These are phyloP conservation scores for Zasmidium angulare DNA, from an alignment of 2,329 filamentous ascomycete species.

Conservation along the genomic window DNA sequence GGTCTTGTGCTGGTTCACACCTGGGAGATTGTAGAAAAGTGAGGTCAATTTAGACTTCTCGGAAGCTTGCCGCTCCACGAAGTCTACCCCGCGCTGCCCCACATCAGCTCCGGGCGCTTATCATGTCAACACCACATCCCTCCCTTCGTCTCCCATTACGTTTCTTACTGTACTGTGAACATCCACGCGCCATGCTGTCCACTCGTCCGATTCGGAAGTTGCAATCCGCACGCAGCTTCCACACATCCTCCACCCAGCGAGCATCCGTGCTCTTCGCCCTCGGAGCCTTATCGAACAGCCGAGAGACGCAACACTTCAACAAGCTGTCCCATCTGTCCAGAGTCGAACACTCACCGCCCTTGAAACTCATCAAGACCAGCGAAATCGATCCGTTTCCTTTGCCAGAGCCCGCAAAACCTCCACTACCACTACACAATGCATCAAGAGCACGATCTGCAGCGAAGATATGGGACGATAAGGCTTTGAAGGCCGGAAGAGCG, in stretches of 20 bases:
- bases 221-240: slow-evolving; percentile 18
- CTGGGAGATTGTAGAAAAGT: too few species aligned
- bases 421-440: neutral
- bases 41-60: neutral
- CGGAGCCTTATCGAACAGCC: slow-evolving; percentile 30
- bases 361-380: slow-evolving; percentile 33
- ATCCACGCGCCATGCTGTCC: neutral
- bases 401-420: slow-evolving; percentile 3
- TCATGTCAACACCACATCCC: neutral
- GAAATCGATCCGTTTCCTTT: slow-evolving; percentile 28
- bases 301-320: slow-evolving; percentile 35
- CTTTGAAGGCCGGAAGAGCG: slow-evolving; percentile 20
- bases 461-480: slow-evolving; percentile 22
- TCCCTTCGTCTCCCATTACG: neutral
- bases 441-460: neutral
- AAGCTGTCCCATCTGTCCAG: slow-evolving; percentile 30
- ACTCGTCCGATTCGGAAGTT: neutral
- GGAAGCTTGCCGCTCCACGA: neutral
- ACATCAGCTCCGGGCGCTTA: neutral
- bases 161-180: neutral
- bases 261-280: slow-evolving; percentile 31
- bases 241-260: slow-evolving; percentile 12
- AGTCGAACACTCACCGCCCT: slow-evolving; percentile 31
- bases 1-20: too few species aligned
- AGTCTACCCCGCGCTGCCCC: neutral